Evolutionary conservation across 345 rosid species (phyloP).

Genomic region (Rhizophora apiculata): DNA sequence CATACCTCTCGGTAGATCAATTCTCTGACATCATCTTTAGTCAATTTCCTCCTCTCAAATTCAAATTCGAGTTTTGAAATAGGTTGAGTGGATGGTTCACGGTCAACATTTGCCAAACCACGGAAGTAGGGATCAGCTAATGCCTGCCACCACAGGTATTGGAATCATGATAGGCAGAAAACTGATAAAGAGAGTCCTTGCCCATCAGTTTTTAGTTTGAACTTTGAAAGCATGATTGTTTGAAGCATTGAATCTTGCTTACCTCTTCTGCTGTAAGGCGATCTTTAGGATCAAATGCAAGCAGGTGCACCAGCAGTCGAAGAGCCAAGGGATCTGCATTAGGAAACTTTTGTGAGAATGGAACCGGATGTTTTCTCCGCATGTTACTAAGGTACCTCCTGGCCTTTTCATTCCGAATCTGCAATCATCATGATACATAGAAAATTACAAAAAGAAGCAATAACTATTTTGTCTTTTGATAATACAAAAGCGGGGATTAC

Average conservation of each 20-base stretch:
- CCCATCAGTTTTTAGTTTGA: background rate
- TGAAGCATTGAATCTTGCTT: constrained; percentile 1
- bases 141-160: constrained; percentile 51
- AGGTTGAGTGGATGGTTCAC: constrained; percentile 85
- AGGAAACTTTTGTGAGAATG: constrained; percentile 80
- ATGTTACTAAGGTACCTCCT: constrained; percentile 93
- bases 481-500: background rate
- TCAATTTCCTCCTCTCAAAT: constrained; percentile 90
- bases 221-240: background rate
- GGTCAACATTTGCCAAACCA: constrained; percentile 80
- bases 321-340: constrained; percentile 79
- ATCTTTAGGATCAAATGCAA: constrained; percentile 98
- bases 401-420: constrained; percentile 98
- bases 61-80: constrained; percentile 97
- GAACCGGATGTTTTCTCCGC: constrained; percentile 82
- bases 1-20: constrained; percentile 93
- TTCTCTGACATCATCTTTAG: constrained; percentile 95
- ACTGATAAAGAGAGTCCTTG: background rate
- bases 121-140: constrained; percentile 84
- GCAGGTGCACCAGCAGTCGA: constrained; percentile 61
- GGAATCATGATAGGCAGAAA: background rate
- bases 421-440: constrained; percentile 18
- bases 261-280: constrained; percentile 93
- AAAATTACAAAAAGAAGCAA: background rate
- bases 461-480: background rate